These are phyloP conservation scores for Syncephalastrum sp. DNA, from an alignment of 371 early-diverging fungal genomes.

Conservation along the genomic window DNA sequence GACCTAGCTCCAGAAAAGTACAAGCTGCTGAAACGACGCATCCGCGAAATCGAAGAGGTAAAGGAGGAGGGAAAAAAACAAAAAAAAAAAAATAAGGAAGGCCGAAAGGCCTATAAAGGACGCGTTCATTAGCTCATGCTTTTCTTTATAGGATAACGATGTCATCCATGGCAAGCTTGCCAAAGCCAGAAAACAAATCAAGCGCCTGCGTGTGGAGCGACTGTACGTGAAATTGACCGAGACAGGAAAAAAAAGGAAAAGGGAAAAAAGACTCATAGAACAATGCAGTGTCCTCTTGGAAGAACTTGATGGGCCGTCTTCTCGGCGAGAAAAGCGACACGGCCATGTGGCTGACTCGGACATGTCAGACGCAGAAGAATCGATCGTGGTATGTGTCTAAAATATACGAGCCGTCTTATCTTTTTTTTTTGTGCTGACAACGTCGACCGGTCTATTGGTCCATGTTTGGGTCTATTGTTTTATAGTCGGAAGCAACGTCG, in stretches of 20 bases:
- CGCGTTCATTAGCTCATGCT: not conserved
- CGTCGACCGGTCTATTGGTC: too few species aligned
- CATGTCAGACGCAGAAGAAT: slow-evolving; percentile 3
- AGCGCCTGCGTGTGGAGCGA: slow-evolving; percentile 44
- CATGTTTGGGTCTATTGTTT: too few species aligned
- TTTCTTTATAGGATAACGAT: slow-evolving; percentile 44
- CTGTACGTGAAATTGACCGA: slow-evolving; percentile 25
- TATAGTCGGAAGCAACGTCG: not conserved
- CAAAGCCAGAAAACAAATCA: slow-evolving; percentile 45
- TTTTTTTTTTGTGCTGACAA: not conserved
- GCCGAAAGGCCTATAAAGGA: not conserved
- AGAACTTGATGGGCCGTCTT: slow-evolving; percentile 22
- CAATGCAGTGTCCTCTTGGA: slow-evolving; percentile 22
- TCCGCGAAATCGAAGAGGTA: slow-evolving; percentile 63
- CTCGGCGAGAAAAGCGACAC: not conserved
- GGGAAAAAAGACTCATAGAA: not conserved
- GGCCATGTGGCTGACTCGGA: too few species aligned
- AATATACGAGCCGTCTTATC: not conserved
- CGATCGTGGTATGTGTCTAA: slow-evolving; percentile 3
- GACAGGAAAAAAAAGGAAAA: not conserved
- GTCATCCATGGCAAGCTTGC: slow-evolving; percentile 36
- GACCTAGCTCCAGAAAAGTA: slow-evolving; percentile 30
- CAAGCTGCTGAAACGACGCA: slow-evolving; percentile 59
- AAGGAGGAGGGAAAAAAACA: slow-evolving; percentile 1
- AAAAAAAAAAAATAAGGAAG: not conserved